Evolutionary conservation across 768 basidiomycete genomes (phyloP).

Genomic region (Trametes gibbosa): DNA sequence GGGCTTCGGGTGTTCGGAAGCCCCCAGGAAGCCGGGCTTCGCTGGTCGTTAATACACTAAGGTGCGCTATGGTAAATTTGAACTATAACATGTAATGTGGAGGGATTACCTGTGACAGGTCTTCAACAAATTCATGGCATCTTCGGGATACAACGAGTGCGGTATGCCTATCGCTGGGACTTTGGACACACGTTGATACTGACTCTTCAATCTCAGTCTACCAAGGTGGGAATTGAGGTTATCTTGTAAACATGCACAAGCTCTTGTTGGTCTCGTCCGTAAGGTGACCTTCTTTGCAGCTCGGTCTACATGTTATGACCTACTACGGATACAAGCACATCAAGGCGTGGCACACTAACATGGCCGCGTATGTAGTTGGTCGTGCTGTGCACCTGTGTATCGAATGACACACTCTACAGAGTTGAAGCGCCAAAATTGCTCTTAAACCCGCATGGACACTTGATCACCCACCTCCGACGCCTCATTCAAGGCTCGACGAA

Average conservation of each 20-base stretch:
- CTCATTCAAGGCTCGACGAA: conserved; percentile 27
- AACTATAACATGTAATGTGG: background rate
- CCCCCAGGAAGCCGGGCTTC: conserved; percentile 53
- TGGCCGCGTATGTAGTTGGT: conserved; percentile 35
- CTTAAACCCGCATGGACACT: conserved; percentile 27
- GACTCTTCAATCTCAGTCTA: conserved; percentile 33
- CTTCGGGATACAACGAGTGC: conserved; percentile 27
- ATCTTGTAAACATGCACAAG: conserved; percentile 26
- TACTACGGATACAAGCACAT: conserved; percentile 39
- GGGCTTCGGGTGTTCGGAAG: conserved; percentile 61
- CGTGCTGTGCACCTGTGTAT: background rate
- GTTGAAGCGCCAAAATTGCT: conserved; percentile 25
- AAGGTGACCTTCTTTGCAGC: conserved; percentile 22
- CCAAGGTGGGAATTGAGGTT: conserved; percentile 51
- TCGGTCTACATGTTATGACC: conserved; percentile 33
- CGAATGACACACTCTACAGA: conserved; percentile 4
- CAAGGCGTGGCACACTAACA: conserved; percentile 55
- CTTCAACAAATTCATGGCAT: conserved; percentile 29
- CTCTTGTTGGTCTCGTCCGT: background rate
- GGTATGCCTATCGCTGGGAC: conserved; percentile 14
- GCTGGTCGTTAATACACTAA: conserved; percentile 50
- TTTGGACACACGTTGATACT: conserved; percentile 2
- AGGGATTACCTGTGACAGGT: background rate
- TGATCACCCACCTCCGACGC: conserved; percentile 30
- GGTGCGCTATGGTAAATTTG: conserved; percentile 28